phyloP scores from a whole-genome alignment of 352 stramenopile species.

The Phytophthora uliginosa region DNA sequence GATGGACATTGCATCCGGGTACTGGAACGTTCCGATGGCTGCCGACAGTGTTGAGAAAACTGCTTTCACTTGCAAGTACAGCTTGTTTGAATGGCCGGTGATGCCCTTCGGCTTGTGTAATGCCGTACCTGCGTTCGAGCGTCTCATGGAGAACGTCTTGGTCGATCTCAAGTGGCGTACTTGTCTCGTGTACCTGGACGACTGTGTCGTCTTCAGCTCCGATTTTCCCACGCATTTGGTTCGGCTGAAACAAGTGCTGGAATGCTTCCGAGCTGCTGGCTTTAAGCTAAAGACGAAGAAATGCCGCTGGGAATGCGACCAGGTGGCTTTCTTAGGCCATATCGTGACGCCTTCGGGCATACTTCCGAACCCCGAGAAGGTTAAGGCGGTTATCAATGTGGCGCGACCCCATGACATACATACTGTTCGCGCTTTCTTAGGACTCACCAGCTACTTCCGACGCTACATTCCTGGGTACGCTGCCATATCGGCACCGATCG shows the following conservation, averaged over 20 bases:
- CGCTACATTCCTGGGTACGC: constrained; percentile 10
- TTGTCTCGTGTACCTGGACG: too few relatives aligned
- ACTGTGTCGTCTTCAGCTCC: background rate
- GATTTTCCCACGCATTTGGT: constrained; percentile 10
- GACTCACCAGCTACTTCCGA: constrained; percentile 1
- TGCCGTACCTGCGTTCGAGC: too few relatives aligned
- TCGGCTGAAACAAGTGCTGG: background rate
- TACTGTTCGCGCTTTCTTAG: background rate
- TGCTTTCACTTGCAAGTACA: constrained; percentile 10
- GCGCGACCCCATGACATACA: background rate
- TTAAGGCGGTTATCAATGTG: constrained; percentile 11
- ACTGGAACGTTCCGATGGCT: constrained; percentile 4
- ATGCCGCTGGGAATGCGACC: constrained; percentile 4
- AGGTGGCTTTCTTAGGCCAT: constrained; percentile 11
- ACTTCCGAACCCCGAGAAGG: constrained; percentile 14
- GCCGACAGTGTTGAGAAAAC: background rate
- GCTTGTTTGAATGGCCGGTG: background rate
- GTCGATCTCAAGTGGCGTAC: too few relatives aligned
- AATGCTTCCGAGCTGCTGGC: background rate
- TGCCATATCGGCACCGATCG: background rate
- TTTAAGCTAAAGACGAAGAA: constrained; percentile 21
- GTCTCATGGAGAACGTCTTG: too few relatives aligned
- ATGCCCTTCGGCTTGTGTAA: constrained; percentile 2
- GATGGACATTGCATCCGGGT: background rate
- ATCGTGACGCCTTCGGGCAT: constrained; percentile 1